Base-by-base conservation (phyloP, 129 eudicot genomes). In the Pseudognaphalium luteoalbum region DNA sequence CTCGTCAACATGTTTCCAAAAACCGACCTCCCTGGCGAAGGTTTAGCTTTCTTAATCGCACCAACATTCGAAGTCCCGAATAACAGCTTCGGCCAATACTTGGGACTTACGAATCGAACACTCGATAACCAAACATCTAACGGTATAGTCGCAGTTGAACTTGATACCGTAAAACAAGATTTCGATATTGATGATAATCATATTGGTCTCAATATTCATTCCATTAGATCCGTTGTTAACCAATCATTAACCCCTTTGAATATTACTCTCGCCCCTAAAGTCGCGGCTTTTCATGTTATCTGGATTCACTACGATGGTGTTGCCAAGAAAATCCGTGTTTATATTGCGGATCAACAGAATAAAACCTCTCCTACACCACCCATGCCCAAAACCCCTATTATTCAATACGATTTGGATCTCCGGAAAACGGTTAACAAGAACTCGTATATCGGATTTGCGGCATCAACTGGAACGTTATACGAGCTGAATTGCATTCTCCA, bases 371-470 rank as follows among this genome's bases (percentile, higher is more conserved):
- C 87, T 0, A 83, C 92, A 0, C 91, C 92, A 3, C 79, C 81
- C 0, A 84, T 71, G 74, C 98, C 98, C 1, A 5, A 2, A 3
- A 66, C 72, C 0, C 97, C 98, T 5, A 76, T 93, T 0, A 62
- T 93, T 1, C 25, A 44, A 28, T 42, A 66, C 2, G 22, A 76
- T n/a, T 78, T 93, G 2, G 85, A 93, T 78, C 87, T 93, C 59
- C 76, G 76, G 22, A 17, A 50, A 3, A 54, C 72, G 0, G 86
- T 90, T 4, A 25, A 33, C 7, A 59, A 72, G 68, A 0, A 83
- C 0, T 86, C 96, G 0, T 93, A 90, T 76, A 78, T 93, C 66
- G 98, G 98, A 4, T 93, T 93, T 70, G 81, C 98, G 2, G 98
- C 92, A 0, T 87, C 98, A 3, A 93, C 98, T 2, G 97, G 98